Evolutionary conservation across 345 rosid genomes (phyloP).

Genomic region (Iberis pinnata): DNA sequence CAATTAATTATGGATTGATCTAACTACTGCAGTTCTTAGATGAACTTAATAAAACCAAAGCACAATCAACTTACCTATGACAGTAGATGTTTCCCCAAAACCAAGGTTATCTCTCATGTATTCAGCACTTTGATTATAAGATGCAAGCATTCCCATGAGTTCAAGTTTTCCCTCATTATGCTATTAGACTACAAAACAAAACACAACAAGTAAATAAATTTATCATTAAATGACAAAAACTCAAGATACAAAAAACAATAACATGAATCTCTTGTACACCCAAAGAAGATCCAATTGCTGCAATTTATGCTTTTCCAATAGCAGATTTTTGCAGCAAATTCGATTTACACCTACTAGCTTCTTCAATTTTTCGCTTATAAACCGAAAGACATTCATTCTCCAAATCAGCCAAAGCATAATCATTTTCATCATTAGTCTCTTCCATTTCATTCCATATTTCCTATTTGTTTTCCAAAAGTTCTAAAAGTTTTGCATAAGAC

Average conservation of each 20-base stretch:
- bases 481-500: too few relatives aligned
- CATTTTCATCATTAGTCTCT: slow-evolving; percentile 42
- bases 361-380: slow-evolving; percentile 41
- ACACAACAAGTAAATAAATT: background rate
- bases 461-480: too few relatives aligned
- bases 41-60: too few relatives aligned
- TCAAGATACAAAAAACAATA: slow-evolving; percentile 12
- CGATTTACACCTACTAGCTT: slow-evolving; percentile 40
- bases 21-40: too few relatives aligned
- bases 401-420: slow-evolving; percentile 41
- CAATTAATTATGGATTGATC: too few relatives aligned
- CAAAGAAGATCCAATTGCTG: slow-evolving; percentile 39
- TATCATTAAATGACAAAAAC: slow-evolving; percentile 2
- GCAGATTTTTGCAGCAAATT: slow-evolving; percentile 40
- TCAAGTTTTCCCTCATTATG: slow-evolving; percentile 38
- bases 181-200: slow-evolving; percentile 28
- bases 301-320: slow-evolving; percentile 43
- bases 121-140: slow-evolving; percentile 94
- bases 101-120: slow-evolving; percentile 74
- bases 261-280: slow-evolving; percentile 41
- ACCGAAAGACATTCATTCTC: slow-evolving; percentile 50
- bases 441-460: slow-evolving; percentile 63
- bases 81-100: slow-evolving; percentile 65
- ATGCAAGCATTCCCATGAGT: slow-evolving; percentile 61
- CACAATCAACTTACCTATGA: slow-evolving; percentile 47